Evolutionary conservation across 495 filamentous ascomycete genomes (phyloP).

Genomic region (Aspergillus coremiiformis): DNA sequence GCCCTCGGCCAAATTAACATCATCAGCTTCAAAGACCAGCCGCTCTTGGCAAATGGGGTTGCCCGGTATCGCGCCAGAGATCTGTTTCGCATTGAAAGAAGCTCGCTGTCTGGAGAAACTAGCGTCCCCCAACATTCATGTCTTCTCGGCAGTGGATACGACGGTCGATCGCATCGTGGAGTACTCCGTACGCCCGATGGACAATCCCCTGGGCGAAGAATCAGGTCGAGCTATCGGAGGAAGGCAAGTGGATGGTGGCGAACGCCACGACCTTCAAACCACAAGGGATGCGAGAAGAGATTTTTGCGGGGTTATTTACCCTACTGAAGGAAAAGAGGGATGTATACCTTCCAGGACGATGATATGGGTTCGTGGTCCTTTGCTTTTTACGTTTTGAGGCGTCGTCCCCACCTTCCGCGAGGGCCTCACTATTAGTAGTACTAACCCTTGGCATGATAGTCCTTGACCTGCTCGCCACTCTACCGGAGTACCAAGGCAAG

Average conservation of each 20-base stretch:
- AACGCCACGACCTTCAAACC: not conserved
- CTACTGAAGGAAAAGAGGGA: constrained; percentile 8
- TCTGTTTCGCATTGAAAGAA: constrained; percentile 1
- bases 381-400: not conserved
- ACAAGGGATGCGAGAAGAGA: not conserved
- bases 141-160: constrained; percentile 8
- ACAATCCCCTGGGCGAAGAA: not conserved
- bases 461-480: constrained; percentile 24
- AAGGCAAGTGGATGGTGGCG: not conserved
- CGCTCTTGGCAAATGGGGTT: constrained; percentile 7
- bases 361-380: constrained; percentile 12
- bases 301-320: constrained; percentile 9
- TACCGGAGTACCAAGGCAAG: constrained; percentile 39
- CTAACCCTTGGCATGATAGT: constrained; percentile 8
- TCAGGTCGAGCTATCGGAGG: constrained; percentile 1
- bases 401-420: not conserved
- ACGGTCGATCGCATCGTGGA: constrained; percentile 4
- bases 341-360: constrained; percentile 3
- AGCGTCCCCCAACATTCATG: constrained; percentile 1
- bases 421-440: not conserved
- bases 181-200: constrained; percentile 16
- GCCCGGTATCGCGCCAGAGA: not conserved
- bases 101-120: constrained; percentile 11
- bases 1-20: constrained; percentile 14
- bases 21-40: constrained; percentile 6